These are phyloP conservation scores for Pseudopithomyces maydicus DNA, from an alignment of 2,329 filamentous ascomycete species.

Conservation along the genomic window DNA sequence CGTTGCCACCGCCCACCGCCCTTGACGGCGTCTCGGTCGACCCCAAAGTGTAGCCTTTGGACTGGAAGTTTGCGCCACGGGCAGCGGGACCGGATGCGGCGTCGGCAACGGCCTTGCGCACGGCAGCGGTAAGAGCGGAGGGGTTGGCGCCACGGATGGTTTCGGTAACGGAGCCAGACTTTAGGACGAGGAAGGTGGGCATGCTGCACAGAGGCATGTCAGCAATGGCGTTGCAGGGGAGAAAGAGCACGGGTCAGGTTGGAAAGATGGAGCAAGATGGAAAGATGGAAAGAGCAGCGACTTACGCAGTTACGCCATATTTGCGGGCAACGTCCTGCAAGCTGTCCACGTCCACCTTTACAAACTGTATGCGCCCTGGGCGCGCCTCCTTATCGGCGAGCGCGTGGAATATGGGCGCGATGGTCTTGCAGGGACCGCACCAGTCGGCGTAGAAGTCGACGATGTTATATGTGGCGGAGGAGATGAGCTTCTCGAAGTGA, in stretches of 20 bases:
- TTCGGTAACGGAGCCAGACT: constrained; percentile 49
- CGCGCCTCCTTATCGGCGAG: constrained; percentile 57
- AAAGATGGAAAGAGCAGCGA: background rate
- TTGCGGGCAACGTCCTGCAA: constrained; percentile 56
- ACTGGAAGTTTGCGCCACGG: constrained; percentile 42
- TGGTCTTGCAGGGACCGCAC: constrained; percentile 57
- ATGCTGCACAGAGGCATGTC: constrained; percentile 36
- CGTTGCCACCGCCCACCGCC: constrained; percentile 24
- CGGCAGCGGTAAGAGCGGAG: constrained; percentile 53
- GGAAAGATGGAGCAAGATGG: too few relatives aligned
- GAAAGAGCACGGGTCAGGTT: background rate
- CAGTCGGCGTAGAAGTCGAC: constrained; percentile 42
- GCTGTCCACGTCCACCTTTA: constrained; percentile 62
- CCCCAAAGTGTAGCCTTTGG: constrained; percentile 52
- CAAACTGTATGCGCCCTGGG: constrained; percentile 54
- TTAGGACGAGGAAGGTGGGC: constrained; percentile 57
- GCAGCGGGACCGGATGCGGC: constrained; percentile 43
- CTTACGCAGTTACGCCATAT: constrained; percentile 55
- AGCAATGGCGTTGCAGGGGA: background rate
- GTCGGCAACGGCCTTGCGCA: constrained; percentile 51
- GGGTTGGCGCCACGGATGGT: constrained; percentile 56
- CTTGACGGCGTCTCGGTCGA: constrained; percentile 30
- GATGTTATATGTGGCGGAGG: constrained; percentile 47
- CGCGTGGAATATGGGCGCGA: constrained; percentile 56
- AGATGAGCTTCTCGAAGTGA: constrained; percentile 43